Percentiles rank a stretch among this genome's conserved stretches.
phyloP scores from a whole-genome alignment of 2,329 filamentous ascomycete species.

The Paecilomyces sp. region DNA sequence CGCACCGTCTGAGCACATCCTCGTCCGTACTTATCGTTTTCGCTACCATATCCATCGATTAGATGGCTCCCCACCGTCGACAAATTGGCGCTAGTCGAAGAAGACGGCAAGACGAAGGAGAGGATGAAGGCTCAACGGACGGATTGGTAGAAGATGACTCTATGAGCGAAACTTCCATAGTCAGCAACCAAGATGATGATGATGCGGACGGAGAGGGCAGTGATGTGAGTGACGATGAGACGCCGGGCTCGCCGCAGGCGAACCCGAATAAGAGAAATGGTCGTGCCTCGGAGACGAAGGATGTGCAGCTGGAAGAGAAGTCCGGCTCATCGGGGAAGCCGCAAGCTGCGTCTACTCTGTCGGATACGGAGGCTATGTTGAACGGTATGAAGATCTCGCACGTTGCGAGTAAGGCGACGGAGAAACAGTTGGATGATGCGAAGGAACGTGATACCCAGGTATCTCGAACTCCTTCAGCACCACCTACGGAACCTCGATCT shows the following conservation, averaged over 20 bases:
- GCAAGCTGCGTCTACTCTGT: constrained; percentile 31
- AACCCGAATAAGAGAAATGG: constrained; percentile 19
- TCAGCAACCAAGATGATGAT: constrained; percentile 52
- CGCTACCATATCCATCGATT: constrained; percentile 2
- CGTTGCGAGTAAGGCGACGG: constrained; percentile 26
- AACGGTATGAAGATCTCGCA: constrained; percentile 48
- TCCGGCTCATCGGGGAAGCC: constrained; percentile 24
- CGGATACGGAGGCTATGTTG: constrained; percentile 56
- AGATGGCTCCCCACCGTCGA: constrained; percentile 37
- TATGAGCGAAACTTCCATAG: constrained; percentile 53
- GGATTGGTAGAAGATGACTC: constrained; percentile 54
- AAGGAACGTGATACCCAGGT: constrained; percentile 18
- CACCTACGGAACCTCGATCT: constrained; percentile 31
- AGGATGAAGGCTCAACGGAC: constrained; percentile 42
- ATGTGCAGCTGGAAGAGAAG: constrained; percentile 26
- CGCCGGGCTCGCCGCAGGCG: constrained; percentile 18
- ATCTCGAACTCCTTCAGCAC: constrained; percentile 33
- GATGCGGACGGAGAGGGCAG: constrained; percentile 54
- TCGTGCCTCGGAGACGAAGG: constrained; percentile 17
- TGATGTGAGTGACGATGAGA: constrained; percentile 48
- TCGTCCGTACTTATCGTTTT: background rate
- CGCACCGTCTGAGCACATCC: background rate
- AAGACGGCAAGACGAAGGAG: constrained; percentile 41
- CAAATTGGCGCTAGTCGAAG: constrained; percentile 40
- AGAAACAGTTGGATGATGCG: constrained; percentile 46